phyloP scores from a whole-genome alignment of 345 rosid genomes.

The Eucalyptus viminalis region DNA sequence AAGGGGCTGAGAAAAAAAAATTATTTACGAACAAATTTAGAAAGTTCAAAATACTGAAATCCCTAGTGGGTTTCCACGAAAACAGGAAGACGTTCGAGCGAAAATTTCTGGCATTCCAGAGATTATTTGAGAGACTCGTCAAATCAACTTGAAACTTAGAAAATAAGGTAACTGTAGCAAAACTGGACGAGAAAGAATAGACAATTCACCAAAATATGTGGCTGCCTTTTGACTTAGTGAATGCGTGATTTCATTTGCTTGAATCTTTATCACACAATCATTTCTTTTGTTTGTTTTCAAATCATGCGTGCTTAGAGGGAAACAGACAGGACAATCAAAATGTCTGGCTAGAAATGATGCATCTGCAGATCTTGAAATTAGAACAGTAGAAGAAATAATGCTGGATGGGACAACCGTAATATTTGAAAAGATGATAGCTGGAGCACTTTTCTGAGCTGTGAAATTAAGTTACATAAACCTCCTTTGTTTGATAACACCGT shows the following conservation, averaged over 20 bases:
- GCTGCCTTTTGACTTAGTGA: background rate
- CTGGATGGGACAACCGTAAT: background rate
- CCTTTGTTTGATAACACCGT: background rate
- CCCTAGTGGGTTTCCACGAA: background rate
- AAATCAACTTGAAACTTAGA: background rate
- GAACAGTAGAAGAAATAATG: background rate
- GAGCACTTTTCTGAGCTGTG: background rate
- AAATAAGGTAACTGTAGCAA: background rate
- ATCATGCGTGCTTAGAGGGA: background rate
- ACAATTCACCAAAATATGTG: background rate
- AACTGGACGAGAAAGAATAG: background rate
- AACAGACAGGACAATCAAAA: background rate
- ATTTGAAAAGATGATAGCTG: background rate
- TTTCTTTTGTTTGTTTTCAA: background rate
- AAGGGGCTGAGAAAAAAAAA: background rate
- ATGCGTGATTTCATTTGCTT: background rate
- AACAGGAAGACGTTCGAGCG: background rate
- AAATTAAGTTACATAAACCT: background rate
- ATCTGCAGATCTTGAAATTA: background rate
- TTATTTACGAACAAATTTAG: background rate
- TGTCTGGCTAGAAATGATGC: background rate
- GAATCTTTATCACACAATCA: background rate
- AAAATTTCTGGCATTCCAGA: background rate
- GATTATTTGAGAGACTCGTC: background rate
- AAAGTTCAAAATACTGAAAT: background rate